These are phyloP conservation scores for Mucor velutinosus DNA, from an alignment of 371 early-diverging fungal genomes.

Conservation along the genomic window DNA sequence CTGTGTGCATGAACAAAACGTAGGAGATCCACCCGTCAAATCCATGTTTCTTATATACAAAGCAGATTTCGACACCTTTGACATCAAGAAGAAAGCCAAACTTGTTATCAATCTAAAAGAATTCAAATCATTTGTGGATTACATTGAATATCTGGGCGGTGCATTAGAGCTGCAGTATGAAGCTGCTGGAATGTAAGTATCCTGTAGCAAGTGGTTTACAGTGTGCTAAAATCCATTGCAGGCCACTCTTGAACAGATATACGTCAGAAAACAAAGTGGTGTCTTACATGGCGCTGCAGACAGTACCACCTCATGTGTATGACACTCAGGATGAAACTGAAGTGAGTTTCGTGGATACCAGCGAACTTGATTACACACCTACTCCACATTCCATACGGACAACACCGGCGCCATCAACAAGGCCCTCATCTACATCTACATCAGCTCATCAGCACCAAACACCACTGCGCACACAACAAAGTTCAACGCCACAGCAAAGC, in stretches of 20 bases:
- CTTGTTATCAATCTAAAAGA: constrained; percentile 18
- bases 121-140: constrained; percentile 17
- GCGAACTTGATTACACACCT: background rate
- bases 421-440: background rate
- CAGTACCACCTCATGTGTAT: background rate
- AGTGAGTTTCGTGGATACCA: background rate
- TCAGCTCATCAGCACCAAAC: background rate
- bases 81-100: background rate
- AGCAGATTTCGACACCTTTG: background rate
- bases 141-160: constrained; percentile 8
- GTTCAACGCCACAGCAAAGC: background rate
- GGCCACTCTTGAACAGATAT: background rate
- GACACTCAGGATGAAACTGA: background rate
- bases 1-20: background rate
- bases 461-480: background rate
- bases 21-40: constrained; percentile 13
- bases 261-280: background rate
- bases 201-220: background rate
- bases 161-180: constrained; percentile 10
- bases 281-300: background rate
- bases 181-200: constrained; percentile 16
- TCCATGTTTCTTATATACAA: constrained; percentile 1
- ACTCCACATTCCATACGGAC: background rate
- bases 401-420: background rate
- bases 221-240: background rate